phyloP scores from a whole-genome alignment of 2,329 filamentous ascomycete species.

The Didymella exigua region DNA sequence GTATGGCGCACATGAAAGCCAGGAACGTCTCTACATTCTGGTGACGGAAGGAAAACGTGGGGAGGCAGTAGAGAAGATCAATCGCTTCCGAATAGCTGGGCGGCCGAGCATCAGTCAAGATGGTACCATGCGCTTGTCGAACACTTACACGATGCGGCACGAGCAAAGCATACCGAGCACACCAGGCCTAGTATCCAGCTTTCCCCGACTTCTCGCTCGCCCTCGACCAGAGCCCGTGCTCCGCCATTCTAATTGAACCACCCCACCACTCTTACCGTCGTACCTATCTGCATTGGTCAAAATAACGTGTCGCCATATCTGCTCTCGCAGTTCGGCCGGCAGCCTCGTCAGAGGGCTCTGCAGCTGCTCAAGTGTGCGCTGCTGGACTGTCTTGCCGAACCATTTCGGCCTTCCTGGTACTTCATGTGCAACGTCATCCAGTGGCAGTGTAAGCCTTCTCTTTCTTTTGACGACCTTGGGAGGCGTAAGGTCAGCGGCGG shows the following conservation, averaged over 20 bases:
- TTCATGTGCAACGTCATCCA: background rate
- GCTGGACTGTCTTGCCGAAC: background rate
- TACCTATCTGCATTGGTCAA: background rate
- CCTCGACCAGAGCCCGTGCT: background rate
- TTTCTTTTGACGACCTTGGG: background rate
- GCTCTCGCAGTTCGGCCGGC: background rate
- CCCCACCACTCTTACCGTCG: background rate
- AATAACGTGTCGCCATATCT: constrained; percentile 2
- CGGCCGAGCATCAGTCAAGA: background rate
- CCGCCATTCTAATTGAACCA: background rate
- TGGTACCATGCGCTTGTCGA: too few relatives aligned
- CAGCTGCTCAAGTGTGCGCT: background rate
- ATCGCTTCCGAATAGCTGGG: constrained; percentile 1
- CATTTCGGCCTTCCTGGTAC: background rate
- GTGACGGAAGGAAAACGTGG: background rate
- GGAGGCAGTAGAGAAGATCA: constrained; percentile 1
- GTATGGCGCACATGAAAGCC: background rate
- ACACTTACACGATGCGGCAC: constrained; percentile 1
- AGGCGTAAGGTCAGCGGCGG: background rate
- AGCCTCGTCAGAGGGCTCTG: background rate
- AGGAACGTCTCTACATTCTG: constrained; percentile 3
- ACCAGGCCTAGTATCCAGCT: too few relatives aligned
- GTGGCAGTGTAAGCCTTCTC: background rate
- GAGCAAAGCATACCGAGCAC: background rate
- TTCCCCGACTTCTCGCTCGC: constrained; percentile 2